These are phyloP conservation scores for Fusarium metavorans DNA, from an alignment of 2,329 filamentous ascomycete genomes.

Conservation along the genomic window DNA sequence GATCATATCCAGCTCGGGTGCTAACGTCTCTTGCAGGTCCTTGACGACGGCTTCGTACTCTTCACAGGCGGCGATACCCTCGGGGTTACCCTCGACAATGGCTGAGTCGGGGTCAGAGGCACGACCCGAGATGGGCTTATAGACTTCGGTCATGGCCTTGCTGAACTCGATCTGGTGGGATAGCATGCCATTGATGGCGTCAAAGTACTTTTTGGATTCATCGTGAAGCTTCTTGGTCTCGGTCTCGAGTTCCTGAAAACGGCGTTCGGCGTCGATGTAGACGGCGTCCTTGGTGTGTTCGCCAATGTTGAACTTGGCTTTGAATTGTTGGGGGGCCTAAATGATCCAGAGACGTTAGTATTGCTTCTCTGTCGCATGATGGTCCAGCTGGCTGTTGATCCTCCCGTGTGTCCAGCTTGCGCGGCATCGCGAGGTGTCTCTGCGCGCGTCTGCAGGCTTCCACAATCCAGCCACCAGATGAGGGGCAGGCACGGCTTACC, in stretches of 20 bases:
- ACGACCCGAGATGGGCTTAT: conserved; percentile 97
- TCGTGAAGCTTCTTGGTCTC: conserved; percentile 98
- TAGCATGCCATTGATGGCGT: conserved; percentile 98
- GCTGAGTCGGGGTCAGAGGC: conserved; percentile 92
- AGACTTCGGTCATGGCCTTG: conserved; percentile 93
- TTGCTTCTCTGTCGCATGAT: neutral
- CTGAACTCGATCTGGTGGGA: conserved; percentile 98
- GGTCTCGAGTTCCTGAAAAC: conserved; percentile 92
- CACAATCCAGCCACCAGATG: conserved; percentile 37
- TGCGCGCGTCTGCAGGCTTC: conserved; percentile 30
- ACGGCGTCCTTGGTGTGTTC: conserved; percentile 95
- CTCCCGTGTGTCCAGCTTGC: neutral
- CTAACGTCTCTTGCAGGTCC: conserved; percentile 88
- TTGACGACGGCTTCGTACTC: conserved; percentile 94
- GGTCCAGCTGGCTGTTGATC: neutral
- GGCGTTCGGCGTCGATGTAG: conserved; percentile 92
- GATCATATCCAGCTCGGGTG: conserved; percentile 97
- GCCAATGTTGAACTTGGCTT: conserved; percentile 92
- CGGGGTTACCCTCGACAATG: conserved; percentile 85
- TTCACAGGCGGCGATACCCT: conserved; percentile 94
- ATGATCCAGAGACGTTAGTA: conserved; percentile 3
- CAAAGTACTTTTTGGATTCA: conserved; percentile 97
- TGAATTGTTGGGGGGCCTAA: conserved; percentile 90
- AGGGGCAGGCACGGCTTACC: conserved; percentile 67
- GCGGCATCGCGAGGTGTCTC: conserved; percentile 17